Evolutionary conservation across 1,139 yeast genomes (phyloP), one percentile per base, ranked within the genome.

Genomic region (Meyerozyma carpophila): DNA sequence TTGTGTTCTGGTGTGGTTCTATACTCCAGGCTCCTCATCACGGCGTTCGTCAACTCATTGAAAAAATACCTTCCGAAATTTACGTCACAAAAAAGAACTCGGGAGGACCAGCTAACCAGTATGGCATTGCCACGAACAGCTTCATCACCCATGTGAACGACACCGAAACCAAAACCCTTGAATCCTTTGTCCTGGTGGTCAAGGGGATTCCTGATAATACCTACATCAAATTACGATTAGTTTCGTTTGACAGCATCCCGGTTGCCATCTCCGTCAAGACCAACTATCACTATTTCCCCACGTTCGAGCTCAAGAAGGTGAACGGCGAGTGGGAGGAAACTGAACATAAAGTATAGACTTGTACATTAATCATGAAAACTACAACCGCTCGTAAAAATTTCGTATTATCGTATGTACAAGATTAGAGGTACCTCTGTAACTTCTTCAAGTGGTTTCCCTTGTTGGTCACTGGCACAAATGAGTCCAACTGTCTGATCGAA

Each of bases 111-210:
- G 93, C 95, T 14, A 76, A 81, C 47, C 93, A 86, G 56, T 88
- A 86, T 59, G 87, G 88, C n/a, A 77, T 90, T 46, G 79, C 82
- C 9, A 77, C 89, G 3, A 84, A 93, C 3, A 82, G 86, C 58
- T 90, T 89, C 65, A 85, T 90, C 46, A 90, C 97, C 1, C 96
- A 89, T 60, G 89, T 90, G 41, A 87, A 89, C 59, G 96, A 88
- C 44, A 62, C 68, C 20, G 81, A 83, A 43, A 88, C 95, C 0
- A 81, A 81, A 9, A 84, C 82, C 40, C 63, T 90, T 47, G 83
- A 79, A 27, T 70, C 79, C 2, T 89, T 90, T 55, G 68, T 86
- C 47, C 63, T 68, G 27, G 84, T 78, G 36, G 85, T 86, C 11
- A 77, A 76, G 51, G 64, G 71, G 9, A 83, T 88, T 42, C 84